Evolutionary conservation across 805 yeast species (phyloP), one percentile per base, ranked within the genome.

Genomic region (Barnettozyma siamensis): DNA sequence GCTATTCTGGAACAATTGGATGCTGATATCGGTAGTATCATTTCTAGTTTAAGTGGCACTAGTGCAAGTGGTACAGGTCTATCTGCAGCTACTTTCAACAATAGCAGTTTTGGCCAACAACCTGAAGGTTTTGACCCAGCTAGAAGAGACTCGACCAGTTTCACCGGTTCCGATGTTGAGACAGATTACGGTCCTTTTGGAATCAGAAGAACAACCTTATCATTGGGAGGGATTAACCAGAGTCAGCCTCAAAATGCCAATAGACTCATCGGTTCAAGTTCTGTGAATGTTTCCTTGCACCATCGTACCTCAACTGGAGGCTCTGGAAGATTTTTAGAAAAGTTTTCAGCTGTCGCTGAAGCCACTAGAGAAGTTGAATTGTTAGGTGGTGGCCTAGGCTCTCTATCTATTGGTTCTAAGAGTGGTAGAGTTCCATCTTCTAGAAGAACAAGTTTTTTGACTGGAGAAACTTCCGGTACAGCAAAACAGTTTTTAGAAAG

Each of bases 281-380:
- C 83, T 2, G 74, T 80, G 29, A 70, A 78, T 40, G 80, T 78
- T 15, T 79, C 43, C 11, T 33, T 43, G 17, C 35, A 38, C 63
- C 53, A 43, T 47, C 54, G 45, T 26, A 31, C 58, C 4, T 40
- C 47, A 20, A 39, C 55, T 18, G 40, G 31, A 12, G 63, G 63
- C 2, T 49, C 63, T 7, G 64, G 69, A 16, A 66, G 75, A 37
- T 80, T 80, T 52, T 62, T 80, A 46, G 80, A 76, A 47, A 79
- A 78, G 59, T 80, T 80, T 53, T 66, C 81, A 7, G 65, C 77
- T 2, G 81, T 80, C 15, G 81, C 83, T 7, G 86, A 80, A 42
- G 81, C 83, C 36, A 80, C 88, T 0, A 67, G 83, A 51, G 88
- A 80, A 49, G 67, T 79, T 34, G 86, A 80, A 50, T 50, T 71